Base-by-base conservation (phyloP, 768 basidiomycete species). In the Omphalotus guepiniiformis region DNA sequence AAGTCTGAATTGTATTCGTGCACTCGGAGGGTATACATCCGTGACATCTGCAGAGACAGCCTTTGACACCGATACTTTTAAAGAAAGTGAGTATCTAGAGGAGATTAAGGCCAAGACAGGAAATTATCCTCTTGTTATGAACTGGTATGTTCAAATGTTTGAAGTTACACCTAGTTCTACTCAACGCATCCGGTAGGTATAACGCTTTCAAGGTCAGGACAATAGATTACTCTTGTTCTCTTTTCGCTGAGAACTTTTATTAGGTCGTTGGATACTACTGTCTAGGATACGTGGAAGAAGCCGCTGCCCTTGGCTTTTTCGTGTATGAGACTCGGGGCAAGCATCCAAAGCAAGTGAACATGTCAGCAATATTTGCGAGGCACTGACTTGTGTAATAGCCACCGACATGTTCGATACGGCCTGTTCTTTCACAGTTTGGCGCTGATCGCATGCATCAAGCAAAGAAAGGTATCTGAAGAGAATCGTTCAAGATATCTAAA, bases 401-500 rank as follows among this genome's bases (percentile, higher is more conserved):
- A 86, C 61, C 70, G 83, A 34, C 84, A 85, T 60, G 75, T 77
- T 37, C 83, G 84, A 39, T 86, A 80, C 58, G 74, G 73, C 1
- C 66, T 84, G 3, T 87, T 85, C 63, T 86, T 83, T 60, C 85
- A 87, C 58, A 82, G 74, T 53, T 69, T 88, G 28, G 78, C 86
- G 3, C 62, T 88, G 64, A 74, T 84, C 41, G 73, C 76, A 3
- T 81, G 78, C 55, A 56, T 86, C 27, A 73, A 83, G 27, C 66
- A 70, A 42, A 74, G 71, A 3, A 55, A 63, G 6, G 48, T 76
- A 2, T 42, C 69, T 3, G 63, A 62, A 12, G 64, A 68, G 4
- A 52, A 62, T 35, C 68, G 67, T 22, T 50, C 52, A 0, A 59
- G 57, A 13, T 85, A 84, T 57, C 44, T 82, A 38, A 62, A 66